phyloP scores from a whole-genome alignment of 805 yeast genomes.

The Cyberlindnera xishuangbannaensis region DNA sequence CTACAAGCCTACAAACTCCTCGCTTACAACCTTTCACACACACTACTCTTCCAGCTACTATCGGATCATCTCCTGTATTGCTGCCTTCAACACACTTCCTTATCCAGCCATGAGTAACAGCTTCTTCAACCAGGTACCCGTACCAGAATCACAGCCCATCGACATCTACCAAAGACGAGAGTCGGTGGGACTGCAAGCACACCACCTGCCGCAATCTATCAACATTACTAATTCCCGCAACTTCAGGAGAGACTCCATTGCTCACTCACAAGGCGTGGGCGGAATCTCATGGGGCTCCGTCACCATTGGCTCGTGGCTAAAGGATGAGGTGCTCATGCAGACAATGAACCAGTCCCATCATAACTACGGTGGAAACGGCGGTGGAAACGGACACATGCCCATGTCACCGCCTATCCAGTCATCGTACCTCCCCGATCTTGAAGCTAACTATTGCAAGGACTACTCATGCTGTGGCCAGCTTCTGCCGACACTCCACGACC shows the following conservation, averaged over 20 bases:
- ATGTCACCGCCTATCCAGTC: slow-evolving; percentile 62
- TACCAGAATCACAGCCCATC: slow-evolving; percentile 17
- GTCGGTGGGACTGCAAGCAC: slow-evolving; percentile 12
- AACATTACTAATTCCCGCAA: slow-evolving; percentile 31
- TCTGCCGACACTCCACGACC: slow-evolving; percentile 89
- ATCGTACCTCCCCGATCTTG: slow-evolving; percentile 84
- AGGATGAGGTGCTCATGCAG: slow-evolving; percentile 80
- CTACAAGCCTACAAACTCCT: no score
- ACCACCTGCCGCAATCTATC: no score
- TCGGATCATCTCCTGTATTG: no score
- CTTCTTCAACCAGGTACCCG: slow-evolving; percentile 12
- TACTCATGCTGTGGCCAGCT: slow-evolving; percentile 93
- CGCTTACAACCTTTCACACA: no score
- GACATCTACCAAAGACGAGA: slow-evolving; percentile 20
- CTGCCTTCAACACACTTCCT: no score
- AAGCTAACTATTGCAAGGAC: slow-evolving; percentile 94
- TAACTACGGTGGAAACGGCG: no score
- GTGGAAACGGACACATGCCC: slow-evolving; percentile 15
- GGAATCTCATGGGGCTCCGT: slow-evolving; percentile 97
- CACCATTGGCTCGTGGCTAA: slow-evolving; percentile 91
- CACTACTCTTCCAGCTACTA: no score
- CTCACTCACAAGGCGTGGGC: slow-evolving; percentile 97
- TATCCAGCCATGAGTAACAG: slow-evolving; percentile 21
- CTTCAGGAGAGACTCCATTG: slow-evolving; percentile 82
- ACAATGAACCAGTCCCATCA: slow-evolving; percentile 14